Percentiles rank a stretch among this genome's conserved stretches.
phyloP scores from a whole-genome alignment of 2,329 filamentous ascomycete genomes.

The Ustulina deusta region DNA sequence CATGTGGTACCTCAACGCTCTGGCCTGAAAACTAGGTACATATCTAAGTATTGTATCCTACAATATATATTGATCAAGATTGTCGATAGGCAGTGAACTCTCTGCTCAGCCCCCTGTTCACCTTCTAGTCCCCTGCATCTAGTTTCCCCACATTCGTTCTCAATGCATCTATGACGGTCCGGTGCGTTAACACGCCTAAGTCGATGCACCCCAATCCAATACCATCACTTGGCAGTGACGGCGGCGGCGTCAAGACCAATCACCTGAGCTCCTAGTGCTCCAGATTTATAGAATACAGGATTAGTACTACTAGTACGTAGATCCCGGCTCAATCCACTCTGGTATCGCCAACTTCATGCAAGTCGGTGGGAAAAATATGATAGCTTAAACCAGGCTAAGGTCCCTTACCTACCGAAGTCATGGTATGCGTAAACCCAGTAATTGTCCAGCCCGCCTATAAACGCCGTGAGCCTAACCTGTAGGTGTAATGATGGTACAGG shows the following conservation, averaged over 20 bases:
- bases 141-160: conserved; percentile 24
- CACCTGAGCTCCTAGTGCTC: neutral
- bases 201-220: conserved; percentile 3
- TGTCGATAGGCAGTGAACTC: neutral
- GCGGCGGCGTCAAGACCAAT: neutral
- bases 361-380: neutral
- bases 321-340: neutral
- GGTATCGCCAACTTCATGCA: neutral
- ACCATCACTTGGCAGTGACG: neutral
- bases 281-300: neutral
- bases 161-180: conserved; percentile 1
- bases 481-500: neutral
- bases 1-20: too few species aligned
- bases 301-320: conserved; percentile 13
- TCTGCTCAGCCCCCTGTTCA: neutral
- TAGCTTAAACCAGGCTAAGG: conserved; percentile 5
- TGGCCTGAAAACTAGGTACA: too few species aligned
- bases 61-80: neutral
- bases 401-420: conserved; percentile 14
- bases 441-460: conserved; percentile 19
- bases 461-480: conserved; percentile 30
- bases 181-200: conserved; percentile 23
- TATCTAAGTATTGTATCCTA: too few species aligned
- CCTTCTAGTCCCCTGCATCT: too few species aligned
- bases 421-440: conserved; percentile 29